Percentiles rank a stretch among this genome's conserved stretches.
These are phyloP conservation scores for Chaetomium sp. DNA, from an alignment of 2,329 filamentous ascomycete genomes.

Conservation along the genomic window DNA sequence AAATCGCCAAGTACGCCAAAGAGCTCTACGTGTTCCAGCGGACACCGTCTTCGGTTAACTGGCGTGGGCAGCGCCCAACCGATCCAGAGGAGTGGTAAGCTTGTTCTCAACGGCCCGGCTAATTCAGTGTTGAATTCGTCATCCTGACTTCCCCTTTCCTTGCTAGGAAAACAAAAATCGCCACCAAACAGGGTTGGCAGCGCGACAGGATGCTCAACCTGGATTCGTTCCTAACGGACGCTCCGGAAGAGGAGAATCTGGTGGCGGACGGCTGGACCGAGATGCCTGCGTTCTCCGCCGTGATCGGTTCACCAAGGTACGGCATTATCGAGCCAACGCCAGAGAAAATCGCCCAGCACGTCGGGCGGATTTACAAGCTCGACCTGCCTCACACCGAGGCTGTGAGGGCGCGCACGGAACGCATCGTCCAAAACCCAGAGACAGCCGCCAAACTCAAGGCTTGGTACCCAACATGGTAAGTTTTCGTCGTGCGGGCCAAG, in stretches of 20 bases:
- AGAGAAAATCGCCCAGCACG: slow-evolving; percentile 32
- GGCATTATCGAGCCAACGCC: slow-evolving; percentile 28
- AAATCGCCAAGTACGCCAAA: slow-evolving; percentile 40
- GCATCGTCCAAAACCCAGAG: slow-evolving; percentile 44
- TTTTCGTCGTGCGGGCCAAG: neutral
- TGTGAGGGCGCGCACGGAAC: slow-evolving; percentile 41
- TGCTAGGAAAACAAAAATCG: slow-evolving; percentile 21
- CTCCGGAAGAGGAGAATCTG: slow-evolving; percentile 34
- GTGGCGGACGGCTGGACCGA: slow-evolving; percentile 45
- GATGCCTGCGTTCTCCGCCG: slow-evolving; percentile 33
- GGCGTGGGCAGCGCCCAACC: slow-evolving; percentile 34
- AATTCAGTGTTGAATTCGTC: neutral
- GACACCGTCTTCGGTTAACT: slow-evolving; percentile 40
- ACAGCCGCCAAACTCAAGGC: slow-evolving; percentile 49
- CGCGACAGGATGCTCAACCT: slow-evolving; percentile 40
- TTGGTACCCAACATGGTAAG: slow-evolving; percentile 50
- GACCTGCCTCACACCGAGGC: slow-evolving; percentile 39
- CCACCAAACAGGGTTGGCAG: slow-evolving; percentile 41
- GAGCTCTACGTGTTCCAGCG: slow-evolving; percentile 52
- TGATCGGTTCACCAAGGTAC: slow-evolving; percentile 29
- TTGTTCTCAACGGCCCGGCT: neutral
- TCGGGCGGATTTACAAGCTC: slow-evolving; percentile 32
- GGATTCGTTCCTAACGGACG: slow-evolving; percentile 31
- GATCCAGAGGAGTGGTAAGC: slow-evolving; percentile 35
- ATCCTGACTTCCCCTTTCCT: neutral